phyloP scores from a whole-genome alignment of 257 asterid genomes.

The Lycium ferocissimum region DNA sequence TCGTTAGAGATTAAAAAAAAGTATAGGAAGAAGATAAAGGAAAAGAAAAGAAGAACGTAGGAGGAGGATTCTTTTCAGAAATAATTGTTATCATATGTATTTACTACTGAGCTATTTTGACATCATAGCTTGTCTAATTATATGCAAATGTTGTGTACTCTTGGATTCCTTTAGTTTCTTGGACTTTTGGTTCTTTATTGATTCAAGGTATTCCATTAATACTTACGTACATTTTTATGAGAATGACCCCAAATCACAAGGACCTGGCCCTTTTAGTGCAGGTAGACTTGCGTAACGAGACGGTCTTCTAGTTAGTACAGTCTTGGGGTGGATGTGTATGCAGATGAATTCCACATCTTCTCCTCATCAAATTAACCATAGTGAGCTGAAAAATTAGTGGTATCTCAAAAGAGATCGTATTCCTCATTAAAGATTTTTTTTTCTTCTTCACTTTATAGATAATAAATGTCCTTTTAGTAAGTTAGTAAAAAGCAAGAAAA shows the following conservation, averaged over 20 bases:
- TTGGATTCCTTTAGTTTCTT: neutral
- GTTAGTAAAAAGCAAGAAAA: too few species aligned
- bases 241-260: neutral
- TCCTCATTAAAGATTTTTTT: too few species aligned
- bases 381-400: too few species aligned
- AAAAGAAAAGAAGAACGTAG: neutral
- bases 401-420: too few species aligned
- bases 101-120: neutral
- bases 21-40: neutral
- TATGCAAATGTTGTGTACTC: neutral
- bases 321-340: too few species aligned
- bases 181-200: neutral
- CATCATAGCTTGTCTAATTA: constrained; percentile 16
- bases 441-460: too few species aligned
- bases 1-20: constrained; percentile 21
- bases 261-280: too few species aligned
- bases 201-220: neutral
- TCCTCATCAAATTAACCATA: too few species aligned
- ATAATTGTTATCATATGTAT: neutral
- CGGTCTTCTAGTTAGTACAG: too few species aligned
- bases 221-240: neutral
- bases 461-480: too few species aligned
- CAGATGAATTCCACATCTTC: too few species aligned
- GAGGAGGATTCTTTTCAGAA: neutral
- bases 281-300: too few species aligned